These are phyloP conservation scores for Apiotrichum sp. DNA, from an alignment of 1,284 basidiomycete species.

Conservation along the genomic window DNA sequence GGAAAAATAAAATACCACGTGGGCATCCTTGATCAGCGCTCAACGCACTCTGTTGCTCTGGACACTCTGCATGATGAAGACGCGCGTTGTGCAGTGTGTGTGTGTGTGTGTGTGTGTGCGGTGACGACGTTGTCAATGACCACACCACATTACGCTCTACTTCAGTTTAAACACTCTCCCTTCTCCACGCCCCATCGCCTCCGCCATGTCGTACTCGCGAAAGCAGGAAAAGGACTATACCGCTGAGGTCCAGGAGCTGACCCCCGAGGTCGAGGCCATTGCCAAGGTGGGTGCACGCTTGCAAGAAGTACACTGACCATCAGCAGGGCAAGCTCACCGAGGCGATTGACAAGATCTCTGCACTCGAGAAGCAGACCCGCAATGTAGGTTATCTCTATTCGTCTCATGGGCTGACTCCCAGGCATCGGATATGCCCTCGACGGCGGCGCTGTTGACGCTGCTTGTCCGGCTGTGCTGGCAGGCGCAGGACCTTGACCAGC, in stretches of 20 bases:
- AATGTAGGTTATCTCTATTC: conserved; percentile 63
- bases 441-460: conserved; percentile 73
- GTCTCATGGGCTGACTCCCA: conserved; percentile 62
- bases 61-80: conserved; percentile 1
- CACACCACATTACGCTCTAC: background rate
- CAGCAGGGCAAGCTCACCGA: conserved; percentile 68
- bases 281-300: conserved; percentile 42
- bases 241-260: conserved; percentile 50
- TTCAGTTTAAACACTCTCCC: background rate
- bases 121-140: background rate
- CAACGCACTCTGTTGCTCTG: background rate
- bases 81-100: background rate
- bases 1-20: background rate
- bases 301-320: no score
- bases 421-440: conserved; percentile 89
- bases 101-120: no score
- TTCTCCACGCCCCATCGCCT: background rate
- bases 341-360: conserved; percentile 81
- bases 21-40: background rate
- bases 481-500: conserved; percentile 55
- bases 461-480: conserved; percentile 67
- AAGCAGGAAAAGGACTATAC: conserved; percentile 56
- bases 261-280: conserved; percentile 48
- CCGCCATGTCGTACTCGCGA: conserved; percentile 38
- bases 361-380: conserved; percentile 90